Evolutionary conservation across 106 monocot species (phyloP), one percentile per base, ranked within the genome.

Genomic region (Dendrobium officinale): DNA sequence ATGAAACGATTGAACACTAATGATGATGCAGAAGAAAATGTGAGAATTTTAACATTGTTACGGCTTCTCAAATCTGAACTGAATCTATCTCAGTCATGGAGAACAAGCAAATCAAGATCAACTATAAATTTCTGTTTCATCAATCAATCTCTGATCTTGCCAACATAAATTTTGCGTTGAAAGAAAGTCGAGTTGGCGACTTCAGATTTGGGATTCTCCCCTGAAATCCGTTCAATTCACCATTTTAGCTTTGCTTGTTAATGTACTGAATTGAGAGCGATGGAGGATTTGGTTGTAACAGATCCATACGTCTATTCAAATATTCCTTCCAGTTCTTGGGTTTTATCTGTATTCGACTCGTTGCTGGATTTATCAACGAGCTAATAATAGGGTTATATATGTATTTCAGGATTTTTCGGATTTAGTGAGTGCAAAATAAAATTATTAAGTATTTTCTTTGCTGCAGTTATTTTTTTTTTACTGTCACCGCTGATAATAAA

Each of bases 371-470:
- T 6, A 41, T 72, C 72, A 72, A 0, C 7, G 42, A 26, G 76
- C 6, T 76, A 76, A 76, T 76, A 49, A 76, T 49, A 48, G 49
- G 49, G 5, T 1, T 48, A 26, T 47, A 26, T 49, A 49, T 76
- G 76, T 51, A 76, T 76, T 49, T 76, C 48, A 42, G 19, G 48
- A 76, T 76, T 47, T 37, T 76, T 75, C 17, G 19, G 75, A 2
- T 43, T 75, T 18, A 47, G n/a, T 49, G 76, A 49, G 48, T 47
- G 76, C 76, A 76, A 76, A 76, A 24, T 26, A 76, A 76, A 49
- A 16, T 48, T 48, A 48, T 48, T 48, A 48, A 2, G 51, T 1
- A 10, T 51, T 51, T 51, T 51, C 51, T 15, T 13, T 13, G 10
- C 13, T 51, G 51, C 13, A 13, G 0, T 13, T 2, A 51, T 3